Conservation (phyloP, 257 asterid species). For the Ehretia macrophylla region DNA sequence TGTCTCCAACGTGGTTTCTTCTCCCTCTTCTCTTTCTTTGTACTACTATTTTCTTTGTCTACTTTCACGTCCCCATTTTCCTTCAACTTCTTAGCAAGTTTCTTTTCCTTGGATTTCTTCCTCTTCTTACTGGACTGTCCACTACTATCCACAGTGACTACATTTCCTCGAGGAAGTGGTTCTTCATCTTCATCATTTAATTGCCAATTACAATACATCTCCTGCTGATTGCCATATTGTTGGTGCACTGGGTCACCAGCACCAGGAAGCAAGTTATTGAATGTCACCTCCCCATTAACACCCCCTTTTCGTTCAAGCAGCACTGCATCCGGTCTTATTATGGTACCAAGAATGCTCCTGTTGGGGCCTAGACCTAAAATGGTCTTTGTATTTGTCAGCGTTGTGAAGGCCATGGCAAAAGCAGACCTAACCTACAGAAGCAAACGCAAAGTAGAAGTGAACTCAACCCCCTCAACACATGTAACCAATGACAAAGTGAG, state of each 20-base stretch:
- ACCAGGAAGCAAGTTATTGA: constrained; percentile 50
- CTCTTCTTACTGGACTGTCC: constrained; percentile 52
- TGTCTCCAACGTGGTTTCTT: constrained; percentile 3
- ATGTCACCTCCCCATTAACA: constrained; percentile 39
- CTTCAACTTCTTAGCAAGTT: constrained; percentile 33
- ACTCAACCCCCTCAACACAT: neutral
- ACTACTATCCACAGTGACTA: constrained; percentile 14
- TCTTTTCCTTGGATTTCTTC: constrained; percentile 37
- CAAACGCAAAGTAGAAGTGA: neutral
- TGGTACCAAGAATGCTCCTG: constrained; percentile 79
- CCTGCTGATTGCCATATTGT: constrained; percentile 36
- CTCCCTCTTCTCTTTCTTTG: constrained; percentile 5
- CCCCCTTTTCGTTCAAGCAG: constrained; percentile 89
- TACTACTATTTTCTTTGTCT: neutral
- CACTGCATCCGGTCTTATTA: constrained; percentile 76
- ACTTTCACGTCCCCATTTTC: constrained; percentile 19
- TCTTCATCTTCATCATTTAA: constrained; percentile 59
- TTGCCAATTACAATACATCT: constrained; percentile 70
- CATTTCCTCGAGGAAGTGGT: constrained; percentile 59
- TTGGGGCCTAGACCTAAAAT: constrained; percentile 55
- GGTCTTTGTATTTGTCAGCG: constrained; percentile 58
- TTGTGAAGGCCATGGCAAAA: constrained; percentile 71
- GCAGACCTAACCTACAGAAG: constrained; percentile 79
- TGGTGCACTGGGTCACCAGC: constrained; percentile 49
- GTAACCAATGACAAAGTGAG: too few relatives aligned